These are phyloP conservation scores for Forsythia suspensa DNA, from an alignment of 257 asterid genomes.

Conservation along the genomic window DNA sequence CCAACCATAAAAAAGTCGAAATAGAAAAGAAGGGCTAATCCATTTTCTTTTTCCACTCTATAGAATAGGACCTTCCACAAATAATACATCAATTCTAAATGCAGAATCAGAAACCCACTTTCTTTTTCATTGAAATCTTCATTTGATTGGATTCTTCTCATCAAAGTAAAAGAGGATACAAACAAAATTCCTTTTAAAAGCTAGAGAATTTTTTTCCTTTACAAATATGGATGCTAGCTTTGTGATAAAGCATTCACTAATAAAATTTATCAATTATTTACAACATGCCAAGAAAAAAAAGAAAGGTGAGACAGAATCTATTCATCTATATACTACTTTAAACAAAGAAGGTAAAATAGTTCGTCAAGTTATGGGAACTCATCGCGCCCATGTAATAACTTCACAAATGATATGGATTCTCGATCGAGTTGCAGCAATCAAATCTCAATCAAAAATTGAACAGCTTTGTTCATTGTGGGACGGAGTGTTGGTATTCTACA, in stretches of 20 bases:
- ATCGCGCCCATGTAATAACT: too few relatives aligned
- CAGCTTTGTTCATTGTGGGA: slow-evolving; percentile 81
- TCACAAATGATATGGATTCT: slow-evolving; percentile 3
- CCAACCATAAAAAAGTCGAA: not conserved
- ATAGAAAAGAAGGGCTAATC: slow-evolving; percentile 3
- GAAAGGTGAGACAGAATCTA: slow-evolving; percentile 24
- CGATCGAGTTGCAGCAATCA: slow-evolving; percentile 41
- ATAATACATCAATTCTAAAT: slow-evolving; percentile 21
- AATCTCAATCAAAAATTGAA: slow-evolving; percentile 66
- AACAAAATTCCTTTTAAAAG: slow-evolving; percentile 19
- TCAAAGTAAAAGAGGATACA: slow-evolving; percentile 10
- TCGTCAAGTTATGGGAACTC: too few relatives aligned
- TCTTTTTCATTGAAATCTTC: slow-evolving; percentile 16
- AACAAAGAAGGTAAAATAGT: too few relatives aligned
- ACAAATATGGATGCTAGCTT: slow-evolving; percentile 28
- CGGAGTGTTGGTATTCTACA: slow-evolving; percentile 60
- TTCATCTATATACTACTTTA: not conserved
- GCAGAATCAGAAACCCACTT: slow-evolving; percentile 60
- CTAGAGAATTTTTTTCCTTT: slow-evolving; percentile 21
- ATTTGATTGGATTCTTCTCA: slow-evolving; percentile 33
- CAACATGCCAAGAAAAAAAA: slow-evolving; percentile 35
- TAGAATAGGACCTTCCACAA: slow-evolving; percentile 40
- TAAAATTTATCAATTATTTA: slow-evolving; percentile 29
- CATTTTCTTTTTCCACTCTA: not conserved
- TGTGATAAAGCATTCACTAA: slow-evolving; percentile 33